phyloP scores from a whole-genome alignment of 192 early-diverging fungal genomes.

The Coemansia sp. region DNA sequence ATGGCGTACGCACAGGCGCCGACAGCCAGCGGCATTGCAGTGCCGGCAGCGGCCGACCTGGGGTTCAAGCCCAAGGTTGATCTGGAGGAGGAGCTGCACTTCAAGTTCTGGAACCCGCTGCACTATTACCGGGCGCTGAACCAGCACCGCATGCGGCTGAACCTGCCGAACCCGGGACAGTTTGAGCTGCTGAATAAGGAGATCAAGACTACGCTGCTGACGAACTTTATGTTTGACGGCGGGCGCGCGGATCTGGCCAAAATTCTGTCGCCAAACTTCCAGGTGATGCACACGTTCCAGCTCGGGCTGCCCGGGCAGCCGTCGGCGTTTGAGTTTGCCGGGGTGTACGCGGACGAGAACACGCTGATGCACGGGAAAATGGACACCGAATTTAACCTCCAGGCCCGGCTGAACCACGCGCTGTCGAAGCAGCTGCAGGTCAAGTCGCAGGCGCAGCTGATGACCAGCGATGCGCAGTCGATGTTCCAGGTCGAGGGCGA shows the following conservation, averaged over 20 bases:
- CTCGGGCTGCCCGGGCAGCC: conserved; percentile 79
- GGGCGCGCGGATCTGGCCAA: conserved; percentile 91
- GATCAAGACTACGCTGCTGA: conserved; percentile 65
- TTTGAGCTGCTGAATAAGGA: conserved; percentile 45
- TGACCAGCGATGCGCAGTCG: conserved; percentile 69
- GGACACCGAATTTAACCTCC: conserved; percentile 85
- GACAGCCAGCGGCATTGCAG: conserved; percentile 3
- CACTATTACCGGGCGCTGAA: conserved; percentile 47
- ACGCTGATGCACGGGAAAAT: conserved; percentile 89
- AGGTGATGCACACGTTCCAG: conserved; percentile 86
- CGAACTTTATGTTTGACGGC: conserved; percentile 90
- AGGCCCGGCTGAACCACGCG: conserved; percentile 76
- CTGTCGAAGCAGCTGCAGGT: conserved; percentile 67
- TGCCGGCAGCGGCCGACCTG: conserved; percentile 21
- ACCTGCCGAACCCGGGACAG: conserved; percentile 47
- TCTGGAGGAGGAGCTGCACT: conserved; percentile 48
- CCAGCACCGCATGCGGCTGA: conserved; percentile 44
- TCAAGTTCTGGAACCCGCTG: conserved; percentile 52
- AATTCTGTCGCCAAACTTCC: conserved; percentile 91
- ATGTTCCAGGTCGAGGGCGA: conserved; percentile 94
- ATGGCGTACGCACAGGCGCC: conserved; percentile 28
- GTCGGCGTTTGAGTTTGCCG: conserved; percentile 87
- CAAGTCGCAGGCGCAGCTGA: conserved; percentile 65
- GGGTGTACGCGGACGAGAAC: conserved; percentile 75
- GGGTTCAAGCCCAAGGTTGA: conserved; percentile 23